Conservation (phyloP, 2,329 filamentous ascomycete species). For the Whalleya microplaca region DNA sequence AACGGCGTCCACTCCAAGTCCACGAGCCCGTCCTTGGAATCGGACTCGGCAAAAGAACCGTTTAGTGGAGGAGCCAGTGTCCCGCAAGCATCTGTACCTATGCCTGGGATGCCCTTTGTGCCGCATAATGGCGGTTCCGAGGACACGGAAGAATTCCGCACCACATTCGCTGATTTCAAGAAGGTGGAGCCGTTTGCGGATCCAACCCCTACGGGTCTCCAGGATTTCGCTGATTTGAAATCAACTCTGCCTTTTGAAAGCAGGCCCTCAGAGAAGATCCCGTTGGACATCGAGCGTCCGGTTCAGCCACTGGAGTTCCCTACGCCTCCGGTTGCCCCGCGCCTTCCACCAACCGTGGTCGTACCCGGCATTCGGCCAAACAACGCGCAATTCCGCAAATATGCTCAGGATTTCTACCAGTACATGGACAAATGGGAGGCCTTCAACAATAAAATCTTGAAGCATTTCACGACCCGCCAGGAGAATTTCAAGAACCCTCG, state of each 20-base stretch:
- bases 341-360: conserved; percentile 47
- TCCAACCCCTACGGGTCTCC: conserved; percentile 49
- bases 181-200: conserved; percentile 60
- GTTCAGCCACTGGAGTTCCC: conserved; percentile 50
- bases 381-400: conserved; percentile 51
- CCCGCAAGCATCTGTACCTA: conserved; percentile 20
- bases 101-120: conserved; percentile 27
- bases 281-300: conserved; percentile 40
- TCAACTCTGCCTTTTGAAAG: conserved; percentile 62
- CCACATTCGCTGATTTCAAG: conserved; percentile 57
- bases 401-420: conserved; percentile 54
- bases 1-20: conserved; percentile 33
- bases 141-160: conserved; percentile 58
- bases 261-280: conserved; percentile 48
- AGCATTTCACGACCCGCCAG: conserved; percentile 59
- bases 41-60: conserved; percentile 30
- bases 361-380: conserved; percentile 50
- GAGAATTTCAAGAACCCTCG: conserved; percentile 44
- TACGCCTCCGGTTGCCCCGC: conserved; percentile 52
- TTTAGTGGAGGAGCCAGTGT: conserved; percentile 22
- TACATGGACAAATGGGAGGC: conserved; percentile 57
- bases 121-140: conserved; percentile 54
- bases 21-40: conserved; percentile 21
- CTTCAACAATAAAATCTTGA: conserved; percentile 57
- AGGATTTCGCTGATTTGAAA: conserved; percentile 59